Percentiles rank a stretch among this genome's conserved stretches.
phyloP scores from a whole-genome alignment of 257 asterid species.

The Scutellaria barbata region DNA sequence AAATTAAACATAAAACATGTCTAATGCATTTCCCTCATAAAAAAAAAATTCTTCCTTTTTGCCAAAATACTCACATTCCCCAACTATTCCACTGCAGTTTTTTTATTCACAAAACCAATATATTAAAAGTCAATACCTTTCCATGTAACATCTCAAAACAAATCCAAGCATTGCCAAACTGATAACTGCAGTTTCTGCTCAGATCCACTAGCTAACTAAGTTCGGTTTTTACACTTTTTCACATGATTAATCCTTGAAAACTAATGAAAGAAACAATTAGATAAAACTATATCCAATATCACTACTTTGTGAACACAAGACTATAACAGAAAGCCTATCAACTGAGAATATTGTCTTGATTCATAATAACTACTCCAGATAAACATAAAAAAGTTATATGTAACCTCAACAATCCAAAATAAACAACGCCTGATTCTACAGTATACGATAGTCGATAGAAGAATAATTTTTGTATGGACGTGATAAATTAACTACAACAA shows the following conservation, averaged over 20 bases:
- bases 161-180: no score
- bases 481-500: neutral
- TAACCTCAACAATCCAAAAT: neutral
- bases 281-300: neutral
- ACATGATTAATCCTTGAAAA: neutral
- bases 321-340: neutral
- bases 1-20: no score
- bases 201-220: neutral
- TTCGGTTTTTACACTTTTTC: neutral
- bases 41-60: no score
- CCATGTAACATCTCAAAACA: no score
- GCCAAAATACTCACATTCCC: no score
- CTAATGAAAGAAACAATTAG: neutral
- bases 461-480: neutral
- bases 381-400: neutral
- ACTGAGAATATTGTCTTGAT: neutral
- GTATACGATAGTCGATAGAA: neutral
- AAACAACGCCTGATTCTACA: neutral
- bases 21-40: no score
- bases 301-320: slow-evolving; percentile 1
- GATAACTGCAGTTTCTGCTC: neutral
- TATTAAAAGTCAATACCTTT: no score
- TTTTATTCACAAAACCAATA: no score
- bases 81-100: no score
- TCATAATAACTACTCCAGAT: no score